Evolutionary conservation across 2,329 filamentous ascomycete species (phyloP).

Genomic region (Colletotrichum sp.): DNA sequence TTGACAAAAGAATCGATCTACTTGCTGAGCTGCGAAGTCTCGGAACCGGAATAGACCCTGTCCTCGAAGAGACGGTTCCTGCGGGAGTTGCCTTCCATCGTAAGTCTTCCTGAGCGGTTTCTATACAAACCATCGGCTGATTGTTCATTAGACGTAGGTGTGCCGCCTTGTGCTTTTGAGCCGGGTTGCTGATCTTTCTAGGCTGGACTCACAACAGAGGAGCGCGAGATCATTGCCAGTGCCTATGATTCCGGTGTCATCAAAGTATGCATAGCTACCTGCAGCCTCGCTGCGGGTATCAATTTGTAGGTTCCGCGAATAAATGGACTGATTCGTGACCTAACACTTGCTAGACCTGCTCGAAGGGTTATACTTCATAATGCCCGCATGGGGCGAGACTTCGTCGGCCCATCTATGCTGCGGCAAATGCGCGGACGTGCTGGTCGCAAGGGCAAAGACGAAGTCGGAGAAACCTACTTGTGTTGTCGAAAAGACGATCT

Average conservation of each 20-base stretch:
- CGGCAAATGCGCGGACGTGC: constrained; percentile 82
- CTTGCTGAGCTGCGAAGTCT: constrained; percentile 71
- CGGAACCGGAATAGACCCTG: constrained; percentile 68
- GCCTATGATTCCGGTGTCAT: constrained; percentile 73
- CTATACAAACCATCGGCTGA: background rate
- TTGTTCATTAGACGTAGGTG: constrained; percentile 39
- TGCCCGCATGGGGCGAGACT: constrained; percentile 76
- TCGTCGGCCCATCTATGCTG: constrained; percentile 81
- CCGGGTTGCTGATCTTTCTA: constrained; percentile 35
- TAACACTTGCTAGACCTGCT: constrained; percentile 51
- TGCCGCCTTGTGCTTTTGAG: background rate
- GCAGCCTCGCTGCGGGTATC: constrained; percentile 82
- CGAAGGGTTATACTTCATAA: constrained; percentile 78
- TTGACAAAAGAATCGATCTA: constrained; percentile 67
- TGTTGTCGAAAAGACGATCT: constrained; percentile 74
- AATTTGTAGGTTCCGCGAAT: constrained; percentile 56
- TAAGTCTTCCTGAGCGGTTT: constrained; percentile 41
- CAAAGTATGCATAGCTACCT: constrained; percentile 77
- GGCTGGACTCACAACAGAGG: constrained; percentile 75
- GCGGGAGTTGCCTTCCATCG: constrained; percentile 78
- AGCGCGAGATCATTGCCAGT: constrained; percentile 72
- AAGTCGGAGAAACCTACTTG: constrained; percentile 78
- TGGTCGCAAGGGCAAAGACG: constrained; percentile 79
- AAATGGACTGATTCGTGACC: background rate
- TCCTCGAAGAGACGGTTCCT: constrained; percentile 67